Base-by-base conservation (phyloP, 352 stramenopile genomes). In the Phytophthora nicotianae region DNA sequence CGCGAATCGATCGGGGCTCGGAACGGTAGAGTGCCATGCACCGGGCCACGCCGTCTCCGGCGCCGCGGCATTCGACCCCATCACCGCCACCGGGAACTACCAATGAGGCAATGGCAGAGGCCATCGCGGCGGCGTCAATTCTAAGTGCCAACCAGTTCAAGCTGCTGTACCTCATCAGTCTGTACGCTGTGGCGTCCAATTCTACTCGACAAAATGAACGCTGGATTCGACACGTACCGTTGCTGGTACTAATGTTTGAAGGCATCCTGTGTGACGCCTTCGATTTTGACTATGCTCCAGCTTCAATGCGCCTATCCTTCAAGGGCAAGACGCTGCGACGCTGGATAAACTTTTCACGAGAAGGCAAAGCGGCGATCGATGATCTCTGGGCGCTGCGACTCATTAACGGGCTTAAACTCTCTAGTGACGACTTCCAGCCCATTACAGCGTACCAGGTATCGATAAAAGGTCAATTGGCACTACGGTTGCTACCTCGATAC, bases 261-360 rank as follows among this genome's bases (percentile, higher is more conserved):
- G 97, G 93, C 11, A 98, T 99, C 48, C 79, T 98, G 29, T 75
- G 88, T 41, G 88, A 96, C 57, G 89, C 97, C 20, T 81, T 99
- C 41, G 89, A 98, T 62, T 99, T 98, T 69, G 97, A 99, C 78
- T 99, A 99, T 59, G 96, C 96, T 55, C 97, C 97, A n/a, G 89
- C 90, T 38, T 97, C 84, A 9, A 85, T 97, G 62, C 72, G 97
- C n/a, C 82, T 99, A 5, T 94, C 97, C 14, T 97, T 96, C 73
- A 87, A 94, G 57, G 81, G 96, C 54, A 84, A 93, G 10, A 86
- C 83, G 32, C 62, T 89, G 54, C 77, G 83, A 41, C 74, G 79
- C 1, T 97, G 92, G 82, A 89, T 98, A 43, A 98, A 98, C 83
- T 83, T 98, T 26, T 97, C 92, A 16, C 89, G 97, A 63, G 96